A percentile compares a stretch with the other conserved stretches of the same genome.
Conservation (phyloP, 2,329 filamentous ascomycete genomes). For the Corinectria fuckeliana region DNA sequence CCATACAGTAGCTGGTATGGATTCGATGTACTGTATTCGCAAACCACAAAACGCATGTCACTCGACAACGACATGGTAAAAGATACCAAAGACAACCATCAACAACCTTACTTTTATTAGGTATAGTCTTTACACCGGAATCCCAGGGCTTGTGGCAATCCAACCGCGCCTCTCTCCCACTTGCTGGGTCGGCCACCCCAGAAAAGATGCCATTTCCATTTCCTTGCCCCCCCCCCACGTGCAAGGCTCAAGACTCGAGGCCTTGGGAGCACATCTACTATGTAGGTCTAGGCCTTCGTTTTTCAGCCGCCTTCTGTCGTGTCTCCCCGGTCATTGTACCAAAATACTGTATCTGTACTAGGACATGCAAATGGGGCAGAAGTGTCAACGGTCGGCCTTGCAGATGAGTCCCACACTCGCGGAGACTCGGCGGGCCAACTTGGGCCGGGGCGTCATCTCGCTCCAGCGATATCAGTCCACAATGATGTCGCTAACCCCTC, state of each 20-base stretch:
- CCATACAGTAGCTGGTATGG: slow-evolving; percentile 3
- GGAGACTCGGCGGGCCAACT: slow-evolving; percentile 26
- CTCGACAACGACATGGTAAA: background rate
- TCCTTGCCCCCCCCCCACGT: too few relatives aligned
- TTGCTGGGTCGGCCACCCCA: background rate
- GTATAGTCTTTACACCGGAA: background rate
- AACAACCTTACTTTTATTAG: too few relatives aligned
- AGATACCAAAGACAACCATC: background rate
- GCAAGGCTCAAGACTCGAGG: background rate
- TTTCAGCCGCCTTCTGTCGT: background rate
- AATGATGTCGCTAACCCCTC: slow-evolving; percentile 34
- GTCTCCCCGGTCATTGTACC: background rate
- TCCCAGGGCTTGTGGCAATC: background rate
- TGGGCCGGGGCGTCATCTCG: slow-evolving; percentile 37
- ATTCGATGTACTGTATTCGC: slow-evolving; percentile 1
- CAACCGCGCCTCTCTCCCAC: background rate
- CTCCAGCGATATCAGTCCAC: slow-evolving; percentile 38
- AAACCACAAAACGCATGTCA: background rate
- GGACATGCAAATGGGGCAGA: slow-evolving; percentile 7
- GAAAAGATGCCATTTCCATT: background rate
- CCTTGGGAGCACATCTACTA: too few relatives aligned
- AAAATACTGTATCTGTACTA: background rate
- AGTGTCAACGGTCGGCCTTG: slow-evolving; percentile 22
- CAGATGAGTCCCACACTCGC: slow-evolving; percentile 29
- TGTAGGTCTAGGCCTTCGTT: background rate